phyloP scores from a whole-genome alignment of 2,329 filamentous ascomycete genomes.

The Albophoma yamanashiensis region DNA sequence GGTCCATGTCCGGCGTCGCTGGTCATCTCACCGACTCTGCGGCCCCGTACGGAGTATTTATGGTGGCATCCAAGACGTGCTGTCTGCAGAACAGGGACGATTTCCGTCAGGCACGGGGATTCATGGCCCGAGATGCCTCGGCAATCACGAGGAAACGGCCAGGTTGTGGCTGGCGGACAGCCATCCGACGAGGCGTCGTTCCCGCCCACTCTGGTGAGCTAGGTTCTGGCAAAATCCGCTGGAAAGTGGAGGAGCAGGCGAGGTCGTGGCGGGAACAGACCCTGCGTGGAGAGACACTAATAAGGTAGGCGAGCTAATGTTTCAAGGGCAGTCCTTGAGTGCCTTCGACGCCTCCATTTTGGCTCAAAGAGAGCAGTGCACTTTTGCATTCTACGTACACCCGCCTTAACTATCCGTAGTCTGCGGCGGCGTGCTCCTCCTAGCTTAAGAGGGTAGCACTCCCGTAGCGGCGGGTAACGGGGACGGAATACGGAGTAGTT shows the following conservation, averaged over 20 bases:
- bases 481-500: background rate
- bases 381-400: background rate
- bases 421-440: background rate
- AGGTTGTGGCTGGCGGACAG: background rate
- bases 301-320: background rate
- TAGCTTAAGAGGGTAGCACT: background rate
- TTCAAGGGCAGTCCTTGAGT: background rate
- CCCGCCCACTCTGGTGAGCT: background rate
- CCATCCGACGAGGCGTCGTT: background rate
- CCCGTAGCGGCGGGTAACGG: background rate
- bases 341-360: background rate
- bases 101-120: background rate
- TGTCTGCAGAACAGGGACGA: background rate
- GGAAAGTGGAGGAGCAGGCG: background rate
- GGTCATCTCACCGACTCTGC: background rate
- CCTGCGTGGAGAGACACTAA: background rate
- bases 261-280: background rate
- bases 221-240: background rate
- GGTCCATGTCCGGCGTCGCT: background rate
- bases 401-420: no score
- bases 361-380: background rate
- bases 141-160: background rate
- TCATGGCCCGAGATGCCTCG: background rate
- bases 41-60: background rate
- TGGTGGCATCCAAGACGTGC: background rate